phyloP scores from a whole-genome alignment of 1,284 basidiomycete species.

The Ustilago xerochloae region DNA sequence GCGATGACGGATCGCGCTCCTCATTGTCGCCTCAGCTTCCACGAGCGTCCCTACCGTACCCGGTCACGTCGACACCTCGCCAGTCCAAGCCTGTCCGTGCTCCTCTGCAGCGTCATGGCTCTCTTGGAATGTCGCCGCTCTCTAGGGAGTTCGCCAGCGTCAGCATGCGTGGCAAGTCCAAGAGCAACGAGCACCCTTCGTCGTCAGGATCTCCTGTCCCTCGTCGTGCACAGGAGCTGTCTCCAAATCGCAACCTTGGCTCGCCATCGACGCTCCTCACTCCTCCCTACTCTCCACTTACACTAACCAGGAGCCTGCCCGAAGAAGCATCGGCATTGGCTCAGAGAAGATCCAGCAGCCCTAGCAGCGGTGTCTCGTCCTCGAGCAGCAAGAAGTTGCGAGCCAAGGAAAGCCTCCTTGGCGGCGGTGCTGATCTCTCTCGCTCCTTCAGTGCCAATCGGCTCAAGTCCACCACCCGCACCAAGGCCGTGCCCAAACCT shows the following conservation, averaged over 20 bases:
- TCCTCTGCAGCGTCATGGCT: slow-evolving; percentile 47
- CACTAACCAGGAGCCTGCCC: slow-evolving; percentile 33
- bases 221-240: slow-evolving; percentile 33
- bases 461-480: slow-evolving; percentile 34
- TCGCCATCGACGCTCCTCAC: slow-evolving; percentile 50
- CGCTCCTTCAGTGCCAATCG: slow-evolving; percentile 51
- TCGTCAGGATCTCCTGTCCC: slow-evolving; percentile 33
- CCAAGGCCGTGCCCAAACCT: slow-evolving; percentile 48
- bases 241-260: slow-evolving; percentile 16
- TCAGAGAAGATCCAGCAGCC: slow-evolving; percentile 37
- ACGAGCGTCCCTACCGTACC: slow-evolving; percentile 17
- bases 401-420: slow-evolving; percentile 44
- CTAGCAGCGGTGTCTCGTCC: slow-evolving; percentile 45
- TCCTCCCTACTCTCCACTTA: slow-evolving; percentile 53
- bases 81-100: slow-evolving; percentile 26
- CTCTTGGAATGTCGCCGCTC: slow-evolving; percentile 56
- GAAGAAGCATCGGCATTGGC: slow-evolving; percentile 24
- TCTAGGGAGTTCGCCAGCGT: slow-evolving; percentile 53
- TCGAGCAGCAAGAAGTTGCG: slow-evolving; percentile 44
- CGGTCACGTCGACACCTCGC: slow-evolving; percentile 25
- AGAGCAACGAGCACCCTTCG: slow-evolving; percentile 41
- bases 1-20: slow-evolving; percentile 5
- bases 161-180: slow-evolving; percentile 48
- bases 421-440: slow-evolving; percentile 38
- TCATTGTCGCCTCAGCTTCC: slow-evolving; percentile 25